phyloP scores from a whole-genome alignment of 2,329 filamentous ascomycete species.

The Penicillium sclerotiorum region DNA sequence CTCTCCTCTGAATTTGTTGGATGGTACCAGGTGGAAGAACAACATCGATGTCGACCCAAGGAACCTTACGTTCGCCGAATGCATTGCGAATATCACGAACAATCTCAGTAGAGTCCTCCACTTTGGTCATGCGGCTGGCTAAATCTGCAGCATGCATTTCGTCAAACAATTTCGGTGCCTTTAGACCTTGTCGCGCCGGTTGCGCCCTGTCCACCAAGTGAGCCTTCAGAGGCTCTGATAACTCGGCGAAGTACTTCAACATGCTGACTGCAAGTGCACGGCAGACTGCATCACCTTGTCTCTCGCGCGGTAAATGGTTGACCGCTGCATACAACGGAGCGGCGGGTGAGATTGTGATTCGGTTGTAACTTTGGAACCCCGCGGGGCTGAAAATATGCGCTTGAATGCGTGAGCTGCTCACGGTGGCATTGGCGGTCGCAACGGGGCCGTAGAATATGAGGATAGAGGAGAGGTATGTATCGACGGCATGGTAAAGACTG shows the following conservation, averaged over 20 bases:
- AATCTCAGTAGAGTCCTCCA: slow-evolving; percentile 74
- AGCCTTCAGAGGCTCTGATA: slow-evolving; percentile 75
- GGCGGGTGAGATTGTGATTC: slow-evolving; percentile 89
- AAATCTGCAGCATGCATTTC: slow-evolving; percentile 93
- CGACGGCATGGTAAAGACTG: slow-evolving; percentile 84
- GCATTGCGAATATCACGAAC: slow-evolving; percentile 73
- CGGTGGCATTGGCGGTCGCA: slow-evolving; percentile 81
- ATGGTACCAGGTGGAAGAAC: slow-evolving; percentile 80
- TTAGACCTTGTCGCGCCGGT: slow-evolving; percentile 59
- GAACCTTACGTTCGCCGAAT: slow-evolving; percentile 77
- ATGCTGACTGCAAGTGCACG: slow-evolving; percentile 89
- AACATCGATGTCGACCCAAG: slow-evolving; percentile 84
- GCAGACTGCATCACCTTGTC: slow-evolving; percentile 92
- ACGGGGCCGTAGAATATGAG: slow-evolving; percentile 92
- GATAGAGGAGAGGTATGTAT: slow-evolving; percentile 77
- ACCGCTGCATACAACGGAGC: slow-evolving; percentile 91
- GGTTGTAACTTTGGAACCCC: slow-evolving; percentile 85
- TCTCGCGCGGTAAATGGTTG: slow-evolving; percentile 84
- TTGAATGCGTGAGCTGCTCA: slow-evolving; percentile 91
- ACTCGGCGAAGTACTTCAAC: slow-evolving; percentile 90
- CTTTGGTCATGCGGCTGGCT: slow-evolving; percentile 78
- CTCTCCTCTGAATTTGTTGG: slow-evolving; percentile 60
- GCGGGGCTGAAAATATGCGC: slow-evolving; percentile 88
- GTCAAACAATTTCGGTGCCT: slow-evolving; percentile 72
- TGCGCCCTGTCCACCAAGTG: slow-evolving; percentile 62